phyloP scores from a whole-genome alignment of 495 filamentous ascomycete genomes.

The Aspergillus leporis region DNA sequence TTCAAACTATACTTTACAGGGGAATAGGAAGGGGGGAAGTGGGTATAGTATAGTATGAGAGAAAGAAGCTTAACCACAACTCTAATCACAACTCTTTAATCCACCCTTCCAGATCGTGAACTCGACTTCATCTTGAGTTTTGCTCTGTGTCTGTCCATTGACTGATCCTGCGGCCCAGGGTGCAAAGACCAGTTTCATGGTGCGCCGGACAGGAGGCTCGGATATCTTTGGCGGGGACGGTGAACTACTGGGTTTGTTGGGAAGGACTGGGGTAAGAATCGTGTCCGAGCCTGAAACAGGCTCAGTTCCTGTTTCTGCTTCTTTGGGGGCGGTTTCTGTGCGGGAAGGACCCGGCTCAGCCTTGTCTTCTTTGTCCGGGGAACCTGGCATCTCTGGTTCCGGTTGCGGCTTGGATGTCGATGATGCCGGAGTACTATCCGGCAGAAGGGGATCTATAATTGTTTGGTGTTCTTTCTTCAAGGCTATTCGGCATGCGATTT shows the following conservation, averaged over 20 bases:
- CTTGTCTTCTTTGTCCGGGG: not conserved
- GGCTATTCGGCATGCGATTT: conserved; percentile 79
- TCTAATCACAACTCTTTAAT: conserved; percentile 19
- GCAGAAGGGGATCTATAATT: not conserved
- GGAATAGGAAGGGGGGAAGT: not conserved
- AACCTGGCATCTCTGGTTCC: not conserved
- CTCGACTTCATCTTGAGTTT: conserved; percentile 34
- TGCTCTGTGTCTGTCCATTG: not conserved
- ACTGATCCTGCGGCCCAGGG: conserved; percentile 54
- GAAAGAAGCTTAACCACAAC: not conserved
- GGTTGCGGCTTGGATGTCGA: not conserved
- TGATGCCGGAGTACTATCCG: not conserved
- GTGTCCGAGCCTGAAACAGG: not conserved
- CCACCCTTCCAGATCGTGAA: conserved; percentile 57
- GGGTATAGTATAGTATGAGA: not conserved
- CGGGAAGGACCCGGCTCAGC: not conserved
- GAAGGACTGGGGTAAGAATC: not conserved
- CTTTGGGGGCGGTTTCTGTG: not conserved
- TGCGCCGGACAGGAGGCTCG: conserved; percentile 46
- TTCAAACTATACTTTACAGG: not conserved
- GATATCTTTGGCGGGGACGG: not conserved
- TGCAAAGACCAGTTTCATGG: conserved; percentile 80
- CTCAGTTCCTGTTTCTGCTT: not conserved
- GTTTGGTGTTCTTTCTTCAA: conserved; percentile 56
- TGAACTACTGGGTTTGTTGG: not conserved